phyloP scores from a whole-genome alignment of 805 yeast genomes.

The Wickerhamomyces ciferrii region DNA sequence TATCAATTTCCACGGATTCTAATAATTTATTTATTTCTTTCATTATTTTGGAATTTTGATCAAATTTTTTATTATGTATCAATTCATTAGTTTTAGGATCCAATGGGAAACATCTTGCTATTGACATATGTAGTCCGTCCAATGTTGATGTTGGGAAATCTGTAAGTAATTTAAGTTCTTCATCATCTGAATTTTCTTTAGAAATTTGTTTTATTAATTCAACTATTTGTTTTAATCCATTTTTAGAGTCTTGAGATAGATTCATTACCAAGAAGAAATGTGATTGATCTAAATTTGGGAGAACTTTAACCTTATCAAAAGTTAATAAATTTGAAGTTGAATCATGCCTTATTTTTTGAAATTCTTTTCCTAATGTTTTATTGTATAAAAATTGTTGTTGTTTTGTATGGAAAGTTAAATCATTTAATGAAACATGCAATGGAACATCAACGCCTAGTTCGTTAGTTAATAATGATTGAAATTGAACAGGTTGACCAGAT shows the following conservation, averaged over 20 bases:
- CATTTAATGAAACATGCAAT: slow-evolving; percentile 11
- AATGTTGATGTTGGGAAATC: background rate
- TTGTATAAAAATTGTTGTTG: slow-evolving; percentile 2
- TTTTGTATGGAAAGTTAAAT: slow-evolving; percentile 5
- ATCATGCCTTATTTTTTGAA: background rate
- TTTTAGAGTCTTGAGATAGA: slow-evolving; percentile 1
- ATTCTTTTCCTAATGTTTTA: background rate
- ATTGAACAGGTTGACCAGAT: background rate
- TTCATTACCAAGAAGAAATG: background rate
- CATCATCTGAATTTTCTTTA: slow-evolving; percentile 3
- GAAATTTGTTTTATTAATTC: slow-evolving; percentile 3
- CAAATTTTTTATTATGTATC: no score
- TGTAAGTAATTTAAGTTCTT: background rate
- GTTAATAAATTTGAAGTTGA: background rate
- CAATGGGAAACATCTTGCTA: background rate
- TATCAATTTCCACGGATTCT: background rate
- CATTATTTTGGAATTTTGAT: background rate
- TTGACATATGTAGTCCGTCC: slow-evolving; percentile 12
- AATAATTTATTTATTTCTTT: background rate
- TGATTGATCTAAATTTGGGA: slow-evolving; percentile 2
- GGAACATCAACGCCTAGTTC: background rate
- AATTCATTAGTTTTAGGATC: background rate
- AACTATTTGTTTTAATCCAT: background rate
- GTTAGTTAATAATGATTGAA: background rate
- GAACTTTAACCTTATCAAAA: slow-evolving; percentile 5